Base-by-base conservation (phyloP, 176 grass and related monocot genomes). In the Eragrostis curvula region DNA sequence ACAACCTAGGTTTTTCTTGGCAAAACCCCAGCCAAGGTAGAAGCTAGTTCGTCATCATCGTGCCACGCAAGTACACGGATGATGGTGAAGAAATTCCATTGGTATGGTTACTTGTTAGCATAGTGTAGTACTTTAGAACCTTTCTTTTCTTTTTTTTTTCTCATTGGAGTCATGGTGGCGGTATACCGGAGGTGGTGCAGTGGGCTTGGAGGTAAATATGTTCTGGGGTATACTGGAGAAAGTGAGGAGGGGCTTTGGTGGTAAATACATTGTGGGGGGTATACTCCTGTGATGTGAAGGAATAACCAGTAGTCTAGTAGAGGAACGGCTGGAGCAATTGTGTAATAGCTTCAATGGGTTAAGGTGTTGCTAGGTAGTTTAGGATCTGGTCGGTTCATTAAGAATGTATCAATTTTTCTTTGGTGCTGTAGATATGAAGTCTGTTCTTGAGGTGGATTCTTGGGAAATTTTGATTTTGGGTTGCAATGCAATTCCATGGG, bases 221-320 rank as follows among this genome's bases (percentile, higher is more conserved):
- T 51, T 78, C 16, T 12, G 47, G 63, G 65, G 57, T 89, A 89
- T 91, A 94, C 70, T 75, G 82, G 75, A 75, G 84, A 48, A 47
- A 61, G 79, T 30, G 57, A 57, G 48, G 81, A 71, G 58, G 41
- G 28, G 68, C 68, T 80, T 66, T 17, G 56, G 88, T 78, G 83
- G 88, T 90, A 90, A 78, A 86, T 90, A 90, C 83, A 82, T 86
- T 86, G 73, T 89, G 85, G 83, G 88, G 82, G 88, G 74, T 90
- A 85, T 93, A 93, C 85, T 93, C 91, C 81, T 88, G 73, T 88
- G 79, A 70, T 79, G 92, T 86, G 79, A 85, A 77, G 88, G 85
- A 91, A 91, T 91, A 94, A 91, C 79, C n/a, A n/a, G n/a, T 79
- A 67, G 62, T 7, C 20, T 67, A 67, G 46, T 63, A 68, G 85